These are phyloP conservation scores for Sporothrix globosa DNA, from an alignment of 2,329 filamentous ascomycete species.

Conservation along the genomic window DNA sequence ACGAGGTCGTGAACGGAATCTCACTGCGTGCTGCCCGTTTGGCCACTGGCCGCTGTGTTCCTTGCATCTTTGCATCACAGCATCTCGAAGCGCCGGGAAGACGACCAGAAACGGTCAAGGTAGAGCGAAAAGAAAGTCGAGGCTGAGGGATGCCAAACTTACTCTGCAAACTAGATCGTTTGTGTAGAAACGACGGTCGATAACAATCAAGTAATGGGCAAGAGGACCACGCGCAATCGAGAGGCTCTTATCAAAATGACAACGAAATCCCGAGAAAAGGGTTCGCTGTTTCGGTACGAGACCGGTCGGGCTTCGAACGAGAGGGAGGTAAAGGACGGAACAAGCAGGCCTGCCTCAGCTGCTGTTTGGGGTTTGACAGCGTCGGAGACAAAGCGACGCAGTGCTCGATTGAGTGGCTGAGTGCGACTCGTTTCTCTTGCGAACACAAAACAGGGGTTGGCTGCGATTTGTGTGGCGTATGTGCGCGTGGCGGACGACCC, in stretches of 20 bases:
- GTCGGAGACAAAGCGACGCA: slow-evolving; percentile 30
- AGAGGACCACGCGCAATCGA: slow-evolving; percentile 15
- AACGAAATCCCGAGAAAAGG: not conserved
- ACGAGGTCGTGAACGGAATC: not conserved
- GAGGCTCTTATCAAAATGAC: slow-evolving; percentile 6
- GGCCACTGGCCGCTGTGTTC: slow-evolving; percentile 1
- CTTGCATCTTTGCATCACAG: slow-evolving; percentile 18
- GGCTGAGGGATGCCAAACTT: slow-evolving; percentile 19
- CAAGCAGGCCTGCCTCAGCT: slow-evolving; percentile 10
- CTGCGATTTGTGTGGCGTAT: slow-evolving; percentile 4
- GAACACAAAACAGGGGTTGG: slow-evolving; percentile 24
- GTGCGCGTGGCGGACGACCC: slow-evolving; percentile 25
- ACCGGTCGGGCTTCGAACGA: not conserved
- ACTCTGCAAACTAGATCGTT: slow-evolving; percentile 30
- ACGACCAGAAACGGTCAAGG: too few relatives aligned
- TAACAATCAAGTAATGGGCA: slow-evolving; percentile 14
- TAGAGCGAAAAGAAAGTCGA: not conserved
- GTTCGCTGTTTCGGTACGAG: slow-evolving; percentile 26
- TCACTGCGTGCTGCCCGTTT: not conserved
- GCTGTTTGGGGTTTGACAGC: slow-evolving; percentile 25
- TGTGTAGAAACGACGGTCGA: slow-evolving; percentile 11
- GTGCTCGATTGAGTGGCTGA: slow-evolving; percentile 34
- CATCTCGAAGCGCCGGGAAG: not conserved
- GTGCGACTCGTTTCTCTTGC: slow-evolving; percentile 29
- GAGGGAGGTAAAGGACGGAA: slow-evolving; percentile 1